Base-by-base conservation (phyloP, 2,329 filamentous ascomycete species). In the Pseudocercospora fuligena region DNA sequence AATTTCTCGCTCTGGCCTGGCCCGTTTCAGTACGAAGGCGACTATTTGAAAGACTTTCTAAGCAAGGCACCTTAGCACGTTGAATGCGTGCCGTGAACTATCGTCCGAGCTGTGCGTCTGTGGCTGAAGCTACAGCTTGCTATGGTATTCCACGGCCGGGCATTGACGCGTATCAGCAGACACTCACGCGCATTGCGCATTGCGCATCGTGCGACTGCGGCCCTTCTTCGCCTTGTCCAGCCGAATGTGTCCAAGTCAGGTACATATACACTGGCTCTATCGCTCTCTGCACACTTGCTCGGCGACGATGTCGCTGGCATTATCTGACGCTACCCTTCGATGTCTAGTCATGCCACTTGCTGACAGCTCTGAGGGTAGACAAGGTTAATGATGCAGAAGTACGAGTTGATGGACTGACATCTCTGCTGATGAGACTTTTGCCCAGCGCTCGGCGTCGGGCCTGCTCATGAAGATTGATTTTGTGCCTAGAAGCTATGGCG, bases 101-200 rank as follows among this genome's bases (percentile, higher is more conserved):
- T 58, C 25, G 54, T 5, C 27, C 29, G 4, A 36, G 54, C 54
- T 5, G 16, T 58, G 54, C 27, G 54, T 36, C 12, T 58, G 27
- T 58, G 54, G 54, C 54, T 23, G 46, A 49, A 49, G 46, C 19
- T 49, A 25, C n/a, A 31, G 51, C 51, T 54, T 25, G 51, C 51
- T 14, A 31, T 54, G 51, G 11, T n/a, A 27, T 29, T 5, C 51
- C 51, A 54, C 21, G 25, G 14, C 25, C 51, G 51, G 51, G 51
- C 25, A 27, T 29, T 14, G 49, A 23, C 49, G 49, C 23, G 49
- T 53, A 53, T 53, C 49, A 23, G 49, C 49, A 53, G 49, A 53
- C 16, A 11, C 47, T 51, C 47, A 21, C 47, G 47, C n/a, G 23
- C 29, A 31, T 31, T 14, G 33, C 33, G 49, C 6, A 14, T 27